Evolutionary conservation across 1,284 basidiomycete species (phyloP).

Genomic region (Exobasidium rhododendri): DNA sequence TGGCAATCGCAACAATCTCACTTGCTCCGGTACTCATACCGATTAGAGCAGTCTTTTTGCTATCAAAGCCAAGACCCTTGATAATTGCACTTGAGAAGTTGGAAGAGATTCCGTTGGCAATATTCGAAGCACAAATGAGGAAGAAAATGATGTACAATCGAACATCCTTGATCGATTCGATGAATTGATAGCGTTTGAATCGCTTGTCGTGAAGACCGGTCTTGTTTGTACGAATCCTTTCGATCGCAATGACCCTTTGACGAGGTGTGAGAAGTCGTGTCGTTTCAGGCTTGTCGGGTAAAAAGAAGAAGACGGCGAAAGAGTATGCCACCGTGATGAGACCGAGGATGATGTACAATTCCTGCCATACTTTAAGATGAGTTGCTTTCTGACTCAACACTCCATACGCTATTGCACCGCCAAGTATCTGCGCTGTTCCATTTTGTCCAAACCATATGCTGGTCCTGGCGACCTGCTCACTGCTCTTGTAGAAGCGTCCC

Average conservation of each 20-base stretch:
- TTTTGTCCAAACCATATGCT: constrained; percentile 44
- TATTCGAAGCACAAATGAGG: constrained; percentile 28
- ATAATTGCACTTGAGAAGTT: constrained; percentile 52
- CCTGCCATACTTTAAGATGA: constrained; percentile 35
- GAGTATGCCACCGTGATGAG: constrained; percentile 35
- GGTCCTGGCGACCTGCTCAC: constrained; percentile 35
- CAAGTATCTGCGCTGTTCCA: constrained; percentile 45
- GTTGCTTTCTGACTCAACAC: constrained; percentile 25
- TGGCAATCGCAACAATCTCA: constrained; percentile 38
- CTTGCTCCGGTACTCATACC: constrained; percentile 45
- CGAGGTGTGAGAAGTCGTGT: constrained; percentile 56
- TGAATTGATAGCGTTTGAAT: constrained; percentile 61
- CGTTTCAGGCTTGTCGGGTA: constrained; percentile 37
- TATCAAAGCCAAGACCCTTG: constrained; percentile 40
- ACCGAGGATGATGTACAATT: constrained; percentile 47
- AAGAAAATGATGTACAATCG: constrained; percentile 52
- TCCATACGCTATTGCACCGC: constrained; percentile 39
- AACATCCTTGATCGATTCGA: constrained; percentile 60
- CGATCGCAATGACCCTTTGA: constrained; percentile 61
- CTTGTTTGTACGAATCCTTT: constrained; percentile 62
- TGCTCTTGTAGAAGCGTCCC: constrained; percentile 38
- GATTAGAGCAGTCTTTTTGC: constrained; percentile 42
- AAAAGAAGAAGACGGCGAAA: constrained; percentile 29
- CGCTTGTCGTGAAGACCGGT: constrained; percentile 62
- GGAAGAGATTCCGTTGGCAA: constrained; percentile 36